These are phyloP conservation scores for Pleoardoris graminearum DNA, from an alignment of 2,329 filamentous ascomycete species.

Conservation along the genomic window DNA sequence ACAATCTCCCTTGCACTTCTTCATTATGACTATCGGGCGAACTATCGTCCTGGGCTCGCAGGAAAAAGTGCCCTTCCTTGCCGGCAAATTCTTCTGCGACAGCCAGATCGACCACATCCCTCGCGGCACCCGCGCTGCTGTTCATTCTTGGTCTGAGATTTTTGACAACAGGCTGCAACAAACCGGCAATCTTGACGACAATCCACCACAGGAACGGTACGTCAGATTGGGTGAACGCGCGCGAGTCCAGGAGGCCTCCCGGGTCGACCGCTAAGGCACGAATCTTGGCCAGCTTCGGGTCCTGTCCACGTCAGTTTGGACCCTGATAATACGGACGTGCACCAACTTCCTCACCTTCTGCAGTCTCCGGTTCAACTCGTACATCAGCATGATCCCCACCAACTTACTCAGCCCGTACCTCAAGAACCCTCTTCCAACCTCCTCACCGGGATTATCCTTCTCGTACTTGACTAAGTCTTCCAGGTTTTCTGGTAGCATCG, in stretches of 20 bases:
- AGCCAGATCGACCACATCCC: conserved; percentile 35
- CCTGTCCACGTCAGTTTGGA: not conserved
- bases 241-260: conserved; percentile 42
- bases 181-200: conserved; percentile 32
- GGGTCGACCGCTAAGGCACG: conserved; percentile 42
- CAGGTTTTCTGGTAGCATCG: conserved; percentile 39
- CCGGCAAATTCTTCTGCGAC: conserved; percentile 29
- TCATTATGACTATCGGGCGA: conserved; percentile 37
- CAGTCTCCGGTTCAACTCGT: conserved; percentile 46
- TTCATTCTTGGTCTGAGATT: conserved; percentile 37
- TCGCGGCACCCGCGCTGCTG: conserved; percentile 34
- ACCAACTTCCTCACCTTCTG: conserved; percentile 25
- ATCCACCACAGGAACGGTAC: conserved; percentile 30
- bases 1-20: conserved; percentile 37
- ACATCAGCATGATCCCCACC: conserved; percentile 47
- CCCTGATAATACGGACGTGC: not conserved
- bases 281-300: conserved; percentile 30
- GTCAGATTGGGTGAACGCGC: conserved; percentile 39
- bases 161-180: conserved; percentile 33
- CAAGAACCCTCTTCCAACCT: conserved; percentile 48
- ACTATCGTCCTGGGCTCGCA: conserved; percentile 35
- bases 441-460: conserved; percentile 34
- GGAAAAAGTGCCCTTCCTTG: conserved; percentile 42
- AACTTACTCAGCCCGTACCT: conserved; percentile 52
- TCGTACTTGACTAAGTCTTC: conserved; percentile 44